phyloP scores from a whole-genome alignment of 139 green algal species.

The Micromonas pusilla region DNA sequence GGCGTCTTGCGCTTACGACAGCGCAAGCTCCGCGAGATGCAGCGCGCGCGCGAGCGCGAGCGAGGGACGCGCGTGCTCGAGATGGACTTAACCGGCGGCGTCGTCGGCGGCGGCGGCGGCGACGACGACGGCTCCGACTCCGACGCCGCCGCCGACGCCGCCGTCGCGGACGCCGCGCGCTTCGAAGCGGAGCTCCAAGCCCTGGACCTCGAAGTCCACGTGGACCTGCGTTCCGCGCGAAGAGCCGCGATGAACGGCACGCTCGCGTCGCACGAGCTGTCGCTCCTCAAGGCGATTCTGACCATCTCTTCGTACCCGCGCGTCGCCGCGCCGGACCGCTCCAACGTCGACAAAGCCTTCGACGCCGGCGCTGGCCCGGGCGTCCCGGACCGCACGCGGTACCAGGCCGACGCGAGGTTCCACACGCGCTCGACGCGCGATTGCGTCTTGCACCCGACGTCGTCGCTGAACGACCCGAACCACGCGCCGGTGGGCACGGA shows the following conservation, averaged over 20 bases:
- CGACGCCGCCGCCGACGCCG: not conserved
- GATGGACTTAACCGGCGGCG: too few relatives aligned
- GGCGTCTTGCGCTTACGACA: not conserved
- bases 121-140: not conserved
- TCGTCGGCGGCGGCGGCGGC: too few relatives aligned
- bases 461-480: conserved; percentile 63
- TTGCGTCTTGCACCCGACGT: conserved; percentile 88
- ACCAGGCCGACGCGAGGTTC: not conserved
- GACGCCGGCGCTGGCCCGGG: too few relatives aligned
- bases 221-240: not conserved
- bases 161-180: not conserved
- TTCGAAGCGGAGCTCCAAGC: not conserved
- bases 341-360: not conserved
- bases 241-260: too few relatives aligned
- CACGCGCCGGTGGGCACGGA: conserved; percentile 40
- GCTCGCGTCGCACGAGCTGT: not conserved
- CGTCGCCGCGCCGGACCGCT: not conserved
- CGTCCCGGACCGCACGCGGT: too few relatives aligned
- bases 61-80: not conserved
- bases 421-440: conserved; percentile 1
- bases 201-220: not conserved
- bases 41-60: conserved; percentile 3
- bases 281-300: not conserved
- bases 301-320: not conserved
- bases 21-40: not conserved